Evolutionary conservation across 768 basidiomycete species (phyloP), one percentile per base, ranked within the genome.

Genomic region (Lactarius trivialis): DNA sequence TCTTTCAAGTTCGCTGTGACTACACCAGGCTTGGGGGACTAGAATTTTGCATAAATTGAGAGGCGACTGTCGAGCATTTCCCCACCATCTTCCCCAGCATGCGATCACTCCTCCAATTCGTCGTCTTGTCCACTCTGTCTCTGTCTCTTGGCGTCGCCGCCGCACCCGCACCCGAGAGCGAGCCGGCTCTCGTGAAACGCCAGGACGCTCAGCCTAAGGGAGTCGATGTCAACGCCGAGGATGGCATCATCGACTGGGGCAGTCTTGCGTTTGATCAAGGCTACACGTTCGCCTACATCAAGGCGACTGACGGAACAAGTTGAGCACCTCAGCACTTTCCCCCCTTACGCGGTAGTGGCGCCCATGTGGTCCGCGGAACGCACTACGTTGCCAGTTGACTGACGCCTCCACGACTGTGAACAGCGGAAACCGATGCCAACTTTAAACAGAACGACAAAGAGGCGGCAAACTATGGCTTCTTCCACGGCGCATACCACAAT

Each of bases 241-340:
- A 86, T 63, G 67, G 75, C 14, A 68, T 64, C 65, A 70, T 86
- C 41, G 73, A 85, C 69, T 86, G 83, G 83, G 73, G 68, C 41
- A n/a, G n/a, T n/a, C n/a, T n/a, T n/a, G n/a, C n/a, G n/a, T n/a
- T n/a, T n/a, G n/a, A n/a, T n/a, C 74, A 76, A 2, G 80, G 84
- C 64, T 77, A 74, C 34, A 60, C 73, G 14, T 87, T 85, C 66
- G 82, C 74, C 3, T 86, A 78, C 68, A 85, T 87, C 78, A 87
- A 87, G 70, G 85, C 85, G 9, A 87, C 85, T 2, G 85, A 87
- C 69, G 81, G 81, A 8, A 83, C 76, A n/a, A 69, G 82, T 83
- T 43, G 32, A 53, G 30, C 32, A n/a, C n/a, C n/a, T n/a, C n/a
- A n/a, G n/a, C n/a, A n/a, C n/a, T n/a, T n/a, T n/a, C n/a, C n/a